These are phyloP conservation scores for Cercospora sp. DNA, from an alignment of 2,329 filamentous ascomycete genomes.

Conservation along the genomic window DNA sequence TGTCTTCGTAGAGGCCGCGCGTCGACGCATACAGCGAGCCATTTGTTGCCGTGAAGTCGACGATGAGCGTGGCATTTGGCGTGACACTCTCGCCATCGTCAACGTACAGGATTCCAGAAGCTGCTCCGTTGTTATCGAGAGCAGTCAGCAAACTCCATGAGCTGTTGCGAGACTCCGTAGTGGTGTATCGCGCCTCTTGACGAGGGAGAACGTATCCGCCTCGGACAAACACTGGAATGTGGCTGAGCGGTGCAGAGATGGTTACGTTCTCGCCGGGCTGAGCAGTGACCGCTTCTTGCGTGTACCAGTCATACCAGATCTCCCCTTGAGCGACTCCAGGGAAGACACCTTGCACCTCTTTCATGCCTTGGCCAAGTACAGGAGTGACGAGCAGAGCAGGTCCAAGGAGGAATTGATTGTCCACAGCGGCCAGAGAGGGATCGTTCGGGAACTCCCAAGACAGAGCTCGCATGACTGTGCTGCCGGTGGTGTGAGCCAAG, in stretches of 20 bases:
- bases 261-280: constrained; percentile 58
- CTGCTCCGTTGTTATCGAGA: constrained; percentile 55
- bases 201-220: constrained; percentile 67
- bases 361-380: constrained; percentile 63
- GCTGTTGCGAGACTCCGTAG: constrained; percentile 60
- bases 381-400: constrained; percentile 65
- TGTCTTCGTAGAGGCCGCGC: constrained; percentile 56
- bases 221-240: constrained; percentile 71
- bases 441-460: constrained; percentile 75
- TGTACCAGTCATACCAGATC: constrained; percentile 80
- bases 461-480: constrained; percentile 70
- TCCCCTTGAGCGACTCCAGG: constrained; percentile 62
- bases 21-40: constrained; percentile 53
- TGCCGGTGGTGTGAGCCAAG: constrained; percentile 63
- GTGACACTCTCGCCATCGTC: constrained; percentile 71
- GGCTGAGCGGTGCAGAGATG: constrained; percentile 61
- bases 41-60: constrained; percentile 47
- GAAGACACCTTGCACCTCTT: constrained; percentile 66
- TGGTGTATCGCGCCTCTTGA: constrained; percentile 69
- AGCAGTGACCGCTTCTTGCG: constrained; percentile 56
- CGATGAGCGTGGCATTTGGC: constrained; percentile 56
- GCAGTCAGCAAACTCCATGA: constrained; percentile 68
- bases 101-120: constrained; percentile 65
- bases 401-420: constrained; percentile 72
- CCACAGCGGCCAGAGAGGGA: constrained; percentile 63